Evolutionary conservation across 2,329 filamentous ascomycete species (phyloP).

Genomic region (Neophaeococcomyces aloes): DNA sequence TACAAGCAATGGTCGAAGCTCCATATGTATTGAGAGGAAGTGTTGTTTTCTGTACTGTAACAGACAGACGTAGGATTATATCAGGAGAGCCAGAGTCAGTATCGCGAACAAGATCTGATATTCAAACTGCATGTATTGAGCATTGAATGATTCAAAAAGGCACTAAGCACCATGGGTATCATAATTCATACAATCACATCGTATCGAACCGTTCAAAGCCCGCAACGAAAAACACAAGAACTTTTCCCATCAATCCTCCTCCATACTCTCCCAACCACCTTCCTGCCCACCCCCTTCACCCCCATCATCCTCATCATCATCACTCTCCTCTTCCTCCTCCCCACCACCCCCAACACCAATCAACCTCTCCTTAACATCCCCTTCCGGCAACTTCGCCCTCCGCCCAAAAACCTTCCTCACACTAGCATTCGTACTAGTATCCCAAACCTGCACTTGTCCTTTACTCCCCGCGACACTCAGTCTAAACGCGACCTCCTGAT

Average conservation of each 20-base stretch:
- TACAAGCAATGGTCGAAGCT: too few species aligned
- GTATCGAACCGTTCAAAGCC: background rate
- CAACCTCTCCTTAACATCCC: constrained; percentile 60
- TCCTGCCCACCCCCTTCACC: constrained; percentile 33
- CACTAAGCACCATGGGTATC: background rate
- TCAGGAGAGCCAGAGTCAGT: too few species aligned
- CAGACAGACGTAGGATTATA: too few species aligned
- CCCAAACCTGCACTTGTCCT: constrained; percentile 87
- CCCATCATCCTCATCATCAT: constrained; percentile 37
- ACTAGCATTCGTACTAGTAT: constrained; percentile 83
- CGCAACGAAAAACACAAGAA: background rate
- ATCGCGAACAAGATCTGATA: too few species aligned
- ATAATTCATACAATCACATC: background rate
- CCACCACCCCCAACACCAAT: constrained; percentile 59
- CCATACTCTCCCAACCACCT: constrained; percentile 46
- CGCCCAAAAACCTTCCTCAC: constrained; percentile 75
- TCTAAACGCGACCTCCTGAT: constrained; percentile 81
- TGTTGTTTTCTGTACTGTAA: too few species aligned
- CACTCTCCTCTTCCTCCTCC: constrained; percentile 56
- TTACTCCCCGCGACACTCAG: constrained; percentile 91
- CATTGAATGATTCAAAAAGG: background rate
- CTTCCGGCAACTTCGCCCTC: constrained; percentile 50
- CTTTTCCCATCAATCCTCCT: constrained; percentile 34
- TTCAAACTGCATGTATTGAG: too few species aligned
- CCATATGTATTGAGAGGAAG: too few species aligned